Evolutionary conservation across 768 basidiomycete genomes (phyloP).

Genomic region (Hygrophorus pudorinus): DNA sequence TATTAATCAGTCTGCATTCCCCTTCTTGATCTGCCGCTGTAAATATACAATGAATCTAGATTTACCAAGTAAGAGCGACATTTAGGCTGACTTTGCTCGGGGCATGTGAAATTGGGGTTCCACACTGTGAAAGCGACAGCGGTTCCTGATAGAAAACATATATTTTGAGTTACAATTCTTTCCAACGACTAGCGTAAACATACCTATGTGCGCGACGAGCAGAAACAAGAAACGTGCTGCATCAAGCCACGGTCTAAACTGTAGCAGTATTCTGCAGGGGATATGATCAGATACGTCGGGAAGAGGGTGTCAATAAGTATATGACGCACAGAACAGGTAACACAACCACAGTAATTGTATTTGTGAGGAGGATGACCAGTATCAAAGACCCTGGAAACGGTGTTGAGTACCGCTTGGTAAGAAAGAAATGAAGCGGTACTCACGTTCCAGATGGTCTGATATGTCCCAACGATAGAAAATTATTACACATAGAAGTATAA

Average conservation of each 20-base stretch:
- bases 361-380: constrained; percentile 29
- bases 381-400: constrained; percentile 31
- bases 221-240: constrained; percentile 38
- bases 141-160: constrained; percentile 21
- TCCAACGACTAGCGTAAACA: constrained; percentile 5
- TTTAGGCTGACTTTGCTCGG: constrained; percentile 24
- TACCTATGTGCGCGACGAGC: constrained; percentile 36
- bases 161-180: not conserved
- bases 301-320: constrained; percentile 6
- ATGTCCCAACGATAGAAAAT: constrained; percentile 36
- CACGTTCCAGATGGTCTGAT: constrained; percentile 36
- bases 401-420: not conserved
- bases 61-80: constrained; percentile 3
- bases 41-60: not conserved
- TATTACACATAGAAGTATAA: constrained; percentile 34
- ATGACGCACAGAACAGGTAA: constrained; percentile 35
- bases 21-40: constrained; percentile 30
- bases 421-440: constrained; percentile 11
- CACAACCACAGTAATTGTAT: constrained; percentile 29
- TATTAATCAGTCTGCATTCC: constrained; percentile 37
- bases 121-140: constrained; percentile 33
- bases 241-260: constrained; percentile 47
- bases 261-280: constrained; percentile 29
- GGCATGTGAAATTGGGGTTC: constrained; percentile 34
- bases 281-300: constrained; percentile 4